Conservation (phyloP, 2,329 filamentous ascomycete species). For the Plectosphaerella sp. region DNA sequence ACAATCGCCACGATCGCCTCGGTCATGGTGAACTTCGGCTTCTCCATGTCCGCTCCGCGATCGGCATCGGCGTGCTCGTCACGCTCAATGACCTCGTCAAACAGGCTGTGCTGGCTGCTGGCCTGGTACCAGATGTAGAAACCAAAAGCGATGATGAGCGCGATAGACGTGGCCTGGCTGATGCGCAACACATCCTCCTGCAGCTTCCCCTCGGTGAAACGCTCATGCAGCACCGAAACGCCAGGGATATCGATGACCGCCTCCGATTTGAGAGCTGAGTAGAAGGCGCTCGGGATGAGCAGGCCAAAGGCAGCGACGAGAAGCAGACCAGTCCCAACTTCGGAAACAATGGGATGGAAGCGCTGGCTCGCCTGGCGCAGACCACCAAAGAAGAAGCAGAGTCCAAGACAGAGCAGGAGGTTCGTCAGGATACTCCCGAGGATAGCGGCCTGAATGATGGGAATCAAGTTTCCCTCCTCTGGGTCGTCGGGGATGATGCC, state of each 20-base stretch:
- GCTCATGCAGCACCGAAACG: constrained; percentile 16
- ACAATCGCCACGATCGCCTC: constrained; percentile 58
- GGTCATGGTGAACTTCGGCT: constrained; percentile 61
- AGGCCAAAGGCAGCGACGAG: constrained; percentile 49
- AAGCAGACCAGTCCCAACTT: constrained; percentile 62
- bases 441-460: constrained; percentile 65
- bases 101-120: constrained; percentile 59
- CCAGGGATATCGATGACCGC: constrained; percentile 14
- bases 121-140: constrained; percentile 58
- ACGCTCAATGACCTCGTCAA: constrained; percentile 50
- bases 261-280: constrained; percentile 27
- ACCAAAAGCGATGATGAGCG: constrained; percentile 56
- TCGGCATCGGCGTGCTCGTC: constrained; percentile 53
- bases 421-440: constrained; percentile 67
- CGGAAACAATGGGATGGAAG: constrained; percentile 63
- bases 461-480: constrained; percentile 34
- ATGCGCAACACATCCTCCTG: constrained; percentile 48
- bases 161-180: constrained; percentile 57
- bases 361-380: constrained; percentile 52
- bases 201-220: constrained; percentile 30
- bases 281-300: constrained; percentile 28
- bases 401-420: constrained; percentile 59
- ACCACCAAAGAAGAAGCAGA: constrained; percentile 65
- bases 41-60: constrained; percentile 48
- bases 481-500: constrained; percentile 15